Conservation (phyloP, 2,329 filamentous ascomycete species). For the Simplicillium aogashimaense region DNA sequence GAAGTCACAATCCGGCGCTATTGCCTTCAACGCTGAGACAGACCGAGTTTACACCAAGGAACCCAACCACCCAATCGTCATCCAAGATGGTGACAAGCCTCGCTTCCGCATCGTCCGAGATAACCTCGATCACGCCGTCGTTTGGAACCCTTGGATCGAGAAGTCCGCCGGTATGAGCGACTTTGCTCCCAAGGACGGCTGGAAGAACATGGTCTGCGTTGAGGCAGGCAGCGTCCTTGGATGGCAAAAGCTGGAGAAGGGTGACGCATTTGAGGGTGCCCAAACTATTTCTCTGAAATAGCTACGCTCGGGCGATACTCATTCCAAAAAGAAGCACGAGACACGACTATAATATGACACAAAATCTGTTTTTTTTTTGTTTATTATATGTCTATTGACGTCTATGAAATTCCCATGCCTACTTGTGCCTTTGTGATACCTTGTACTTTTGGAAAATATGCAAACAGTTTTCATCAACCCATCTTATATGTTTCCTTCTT, state of each 20-base stretch:
- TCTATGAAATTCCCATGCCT: no score
- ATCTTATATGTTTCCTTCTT: no score
- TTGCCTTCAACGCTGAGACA: constrained; percentile 68
- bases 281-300: constrained; percentile 40
- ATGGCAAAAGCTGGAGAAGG: constrained; percentile 79
- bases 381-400: neutral
- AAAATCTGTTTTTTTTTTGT: neutral
- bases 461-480: no score
- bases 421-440: no score
- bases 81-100: constrained; percentile 53
- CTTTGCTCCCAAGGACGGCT: constrained; percentile 82
- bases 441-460: no score
- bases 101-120: constrained; percentile 70
- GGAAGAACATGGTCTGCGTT: constrained; percentile 87
- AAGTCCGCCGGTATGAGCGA: constrained; percentile 77
- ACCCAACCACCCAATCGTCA: constrained; percentile 45
- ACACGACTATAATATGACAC: constrained; percentile 3
- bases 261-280: constrained; percentile 55
- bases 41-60: constrained; percentile 82
- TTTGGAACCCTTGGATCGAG: constrained; percentile 95
- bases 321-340: neutral
- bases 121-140: constrained; percentile 77
- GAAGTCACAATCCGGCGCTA: constrained; percentile 52
- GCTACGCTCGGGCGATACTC: neutral
- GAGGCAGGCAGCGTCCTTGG: constrained; percentile 77